These are phyloP conservation scores for Kwoniella bestiolae DNA, from an alignment of 768 basidiomycete species.

Conservation along the genomic window DNA sequence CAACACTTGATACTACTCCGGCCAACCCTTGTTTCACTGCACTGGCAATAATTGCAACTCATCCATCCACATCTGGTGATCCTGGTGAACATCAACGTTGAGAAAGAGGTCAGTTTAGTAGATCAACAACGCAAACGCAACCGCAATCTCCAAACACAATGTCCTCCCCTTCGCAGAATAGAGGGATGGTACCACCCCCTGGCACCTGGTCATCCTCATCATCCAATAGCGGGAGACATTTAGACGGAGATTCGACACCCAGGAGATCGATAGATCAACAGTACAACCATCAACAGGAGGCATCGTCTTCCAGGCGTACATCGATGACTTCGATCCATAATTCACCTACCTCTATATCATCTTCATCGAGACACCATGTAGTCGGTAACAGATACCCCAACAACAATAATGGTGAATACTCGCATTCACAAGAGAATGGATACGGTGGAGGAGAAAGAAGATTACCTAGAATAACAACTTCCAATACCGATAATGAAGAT, in stretches of 20 bases:
- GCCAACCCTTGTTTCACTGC: background rate
- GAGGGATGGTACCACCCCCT: conserved; percentile 19
- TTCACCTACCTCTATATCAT: conserved; percentile 28
- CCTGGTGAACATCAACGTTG: background rate
- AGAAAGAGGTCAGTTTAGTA: background rate
- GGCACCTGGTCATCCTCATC: conserved; percentile 18
- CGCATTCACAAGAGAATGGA: background rate
- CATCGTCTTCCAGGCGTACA: conserved; percentile 22
- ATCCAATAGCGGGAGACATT: background rate
- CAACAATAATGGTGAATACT: conserved; percentile 5
- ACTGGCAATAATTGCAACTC: background rate
- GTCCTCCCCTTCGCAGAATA: conserved; percentile 23
- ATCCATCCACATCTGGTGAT: background rate
- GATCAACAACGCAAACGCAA: background rate
- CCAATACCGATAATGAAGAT: conserved; percentile 20
- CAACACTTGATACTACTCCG: background rate
- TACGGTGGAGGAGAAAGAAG: background rate
- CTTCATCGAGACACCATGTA: conserved; percentile 22
- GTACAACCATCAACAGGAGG: background rate
- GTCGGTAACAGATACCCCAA: background rate
- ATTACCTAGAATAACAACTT: conserved; percentile 33
- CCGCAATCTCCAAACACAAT: no score
- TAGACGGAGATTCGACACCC: conserved; percentile 4
- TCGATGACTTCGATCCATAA: conserved; percentile 25
- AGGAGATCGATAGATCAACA: conserved; percentile 23